These are phyloP conservation scores for Phytophthora uliginosa DNA, from an alignment of 352 stramenopile species.

Conservation along the genomic window DNA sequence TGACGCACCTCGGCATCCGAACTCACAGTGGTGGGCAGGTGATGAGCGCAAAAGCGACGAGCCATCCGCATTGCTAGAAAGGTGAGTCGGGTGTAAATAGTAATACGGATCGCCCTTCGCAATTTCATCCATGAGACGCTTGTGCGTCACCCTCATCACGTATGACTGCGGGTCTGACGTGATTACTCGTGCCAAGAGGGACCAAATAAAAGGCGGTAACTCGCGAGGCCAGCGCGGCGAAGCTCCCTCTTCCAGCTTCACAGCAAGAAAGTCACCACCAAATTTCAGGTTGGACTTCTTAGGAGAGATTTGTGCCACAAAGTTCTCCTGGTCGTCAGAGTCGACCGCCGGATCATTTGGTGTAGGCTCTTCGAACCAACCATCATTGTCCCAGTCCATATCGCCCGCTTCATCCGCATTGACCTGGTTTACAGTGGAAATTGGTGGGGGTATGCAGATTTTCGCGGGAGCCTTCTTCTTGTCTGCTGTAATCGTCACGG, in stretches of 20 bases:
- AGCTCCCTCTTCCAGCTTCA: conserved; percentile 40
- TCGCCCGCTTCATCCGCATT: conserved; percentile 11
- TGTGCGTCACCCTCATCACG: conserved; percentile 73
- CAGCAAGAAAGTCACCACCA: conserved; percentile 32
- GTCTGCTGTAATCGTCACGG: not conserved
- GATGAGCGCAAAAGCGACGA: conserved; percentile 21
- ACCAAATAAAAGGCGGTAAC: conserved; percentile 47
- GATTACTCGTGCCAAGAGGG: conserved; percentile 54
- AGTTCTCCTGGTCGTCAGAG: conserved; percentile 26
- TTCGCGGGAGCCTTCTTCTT: conserved; percentile 2
- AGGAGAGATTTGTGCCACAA: conserved; percentile 31
- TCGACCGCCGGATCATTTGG: conserved; percentile 19
- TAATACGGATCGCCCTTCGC: conserved; percentile 80
- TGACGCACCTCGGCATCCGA: conserved; percentile 59
- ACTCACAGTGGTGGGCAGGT: conserved; percentile 46
- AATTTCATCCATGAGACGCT: conserved; percentile 71
- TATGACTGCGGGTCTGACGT: conserved; percentile 62
- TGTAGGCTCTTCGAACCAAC: conserved; percentile 34
- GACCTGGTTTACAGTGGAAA: conserved; percentile 4
- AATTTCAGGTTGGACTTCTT: conserved; percentile 39
- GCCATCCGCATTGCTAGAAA: conserved; percentile 19
- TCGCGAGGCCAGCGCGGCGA: conserved; percentile 32
- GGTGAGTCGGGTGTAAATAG: conserved; percentile 56
- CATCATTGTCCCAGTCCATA: conserved; percentile 35
- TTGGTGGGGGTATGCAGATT: not conserved